A percentile compares a stretch with the other conserved stretches of the same genome.
Conservation (phyloP, 1,284 basidiomycete genomes). For the Sporisorium iseilematis-ciliati region DNA sequence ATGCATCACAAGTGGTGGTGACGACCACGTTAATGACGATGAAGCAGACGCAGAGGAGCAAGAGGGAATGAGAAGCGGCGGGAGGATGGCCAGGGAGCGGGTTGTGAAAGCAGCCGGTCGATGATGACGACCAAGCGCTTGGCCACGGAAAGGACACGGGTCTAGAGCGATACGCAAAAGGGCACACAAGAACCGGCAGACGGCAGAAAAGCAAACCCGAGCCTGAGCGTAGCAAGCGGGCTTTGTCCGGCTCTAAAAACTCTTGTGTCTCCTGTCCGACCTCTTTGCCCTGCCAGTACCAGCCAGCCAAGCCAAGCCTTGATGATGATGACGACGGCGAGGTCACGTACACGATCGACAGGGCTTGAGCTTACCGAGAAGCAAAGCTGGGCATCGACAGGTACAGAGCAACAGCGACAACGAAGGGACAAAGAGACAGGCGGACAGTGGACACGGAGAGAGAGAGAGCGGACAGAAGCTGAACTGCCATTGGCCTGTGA, state of each 20-base stretch:
- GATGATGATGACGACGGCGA: background rate
- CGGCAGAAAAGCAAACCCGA: conserved; percentile 5
- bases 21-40: background rate
- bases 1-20: background rate
- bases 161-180: background rate
- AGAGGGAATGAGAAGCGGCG: background rate
- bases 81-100: background rate
- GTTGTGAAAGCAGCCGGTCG: conserved; percentile 10
- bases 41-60: background rate
- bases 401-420: background rate
- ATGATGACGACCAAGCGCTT: conserved; percentile 12
- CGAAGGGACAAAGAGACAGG: background rate
- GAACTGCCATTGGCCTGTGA: conserved; percentile 13
- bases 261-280: background rate
- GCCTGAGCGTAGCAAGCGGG: background rate
- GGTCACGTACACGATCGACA: background rate
- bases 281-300: background rate
- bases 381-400: background rate
- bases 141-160: background rate
- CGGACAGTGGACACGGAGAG: background rate
- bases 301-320: background rate
- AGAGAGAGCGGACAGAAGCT: no score
- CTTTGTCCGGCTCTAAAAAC: background rate
- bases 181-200: conserved; percentile 6
- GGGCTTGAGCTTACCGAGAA: background rate